Base-by-base conservation (phyloP, 495 filamentous ascomycete genomes). In the Aspergillus olivimuriae region DNA sequence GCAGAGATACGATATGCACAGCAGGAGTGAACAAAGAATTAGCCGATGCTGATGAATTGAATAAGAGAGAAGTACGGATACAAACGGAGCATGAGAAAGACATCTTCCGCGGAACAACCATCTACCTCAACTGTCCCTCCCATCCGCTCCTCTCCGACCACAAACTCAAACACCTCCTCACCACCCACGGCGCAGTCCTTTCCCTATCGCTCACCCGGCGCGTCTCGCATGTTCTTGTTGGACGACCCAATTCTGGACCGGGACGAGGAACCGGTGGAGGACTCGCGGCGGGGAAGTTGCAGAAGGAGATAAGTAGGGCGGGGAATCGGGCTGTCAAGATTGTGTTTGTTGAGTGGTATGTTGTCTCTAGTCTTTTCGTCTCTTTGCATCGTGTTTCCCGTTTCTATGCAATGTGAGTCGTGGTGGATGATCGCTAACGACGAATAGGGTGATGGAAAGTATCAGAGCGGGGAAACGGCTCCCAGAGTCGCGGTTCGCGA, bases 61-160 rank as follows among this genome's bases (percentile, higher is more conserved):
- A 34, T 15, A 34, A 34, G 8, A 34, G 11, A 5, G 11, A 18
- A 35, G 16, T 18, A n/a, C 33, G 10, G 8, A 35, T 17, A 9
- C 35, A 15, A 18, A 14, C 39, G 15, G 47, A 43, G 15, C n/a
- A 15, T 11, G 43, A 19, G 30, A 26, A 18, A 3, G 37, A 51
- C 15, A 75, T 94, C 43, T 87, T 95, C 59, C 54, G 73, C 36
- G 74, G 76, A 14, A 67, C 86, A 19, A 76, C 73, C 17, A 74
- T 97, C 59, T 92, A 92, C 66, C 76, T 97, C 65, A 95, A 95
- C 65, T 91, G 89, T 41, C 86, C 84, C 40, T 95, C 88, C 1
- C 68, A 81, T 40, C 87, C 91, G 4, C 54, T 76, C 11, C 76
- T 98, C 34, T 89, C 85, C 0, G 90, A 98, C 66, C 86, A 94